phyloP scores from a whole-genome alignment of 768 basidiomycete genomes.

The Chalciporus chontae region DNA sequence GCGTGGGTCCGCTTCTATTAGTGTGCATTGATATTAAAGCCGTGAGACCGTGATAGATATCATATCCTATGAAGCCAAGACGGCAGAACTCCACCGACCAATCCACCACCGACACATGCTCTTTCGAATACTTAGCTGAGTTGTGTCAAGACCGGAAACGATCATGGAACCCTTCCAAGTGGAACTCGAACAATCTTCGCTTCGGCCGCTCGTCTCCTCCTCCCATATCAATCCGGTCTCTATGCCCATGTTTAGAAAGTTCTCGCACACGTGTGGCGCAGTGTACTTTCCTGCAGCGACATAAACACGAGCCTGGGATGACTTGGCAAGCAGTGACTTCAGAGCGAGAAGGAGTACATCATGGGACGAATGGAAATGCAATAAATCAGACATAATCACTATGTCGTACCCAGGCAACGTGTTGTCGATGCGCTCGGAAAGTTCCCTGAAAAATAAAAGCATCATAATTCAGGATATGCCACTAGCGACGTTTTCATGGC shows the following conservation, averaged over 20 bases:
- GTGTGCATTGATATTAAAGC: background rate
- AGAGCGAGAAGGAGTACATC: slow-evolving; percentile 51
- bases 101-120: slow-evolving; percentile 62
- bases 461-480: background rate
- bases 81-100: slow-evolving; percentile 40
- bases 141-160: slow-evolving; percentile 45
- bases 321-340: slow-evolving; percentile 42
- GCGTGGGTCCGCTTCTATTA: background rate
- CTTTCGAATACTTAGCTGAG: slow-evolving; percentile 50
- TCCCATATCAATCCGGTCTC: slow-evolving; percentile 45
- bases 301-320: slow-evolving; percentile 43
- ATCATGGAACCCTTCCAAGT: slow-evolving; percentile 46
- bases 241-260: slow-evolving; percentile 44
- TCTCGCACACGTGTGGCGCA: slow-evolving; percentile 44
- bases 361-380: slow-evolving; percentile 66
- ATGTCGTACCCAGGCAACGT: slow-evolving; percentile 45
- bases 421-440: slow-evolving; percentile 8
- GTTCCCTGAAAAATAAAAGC: slow-evolving; percentile 9
- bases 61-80: background rate
- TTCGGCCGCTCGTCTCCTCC: slow-evolving; percentile 32
- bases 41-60: slow-evolving; percentile 3
- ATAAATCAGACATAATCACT: slow-evolving; percentile 67
- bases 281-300: slow-evolving; percentile 69
- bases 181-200: slow-evolving; percentile 21
- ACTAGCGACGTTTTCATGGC: slow-evolving; percentile 12